Evolutionary conservation across 352 stramenopile genomes (phyloP).

Genomic region (Globisporangium emineosum): DNA sequence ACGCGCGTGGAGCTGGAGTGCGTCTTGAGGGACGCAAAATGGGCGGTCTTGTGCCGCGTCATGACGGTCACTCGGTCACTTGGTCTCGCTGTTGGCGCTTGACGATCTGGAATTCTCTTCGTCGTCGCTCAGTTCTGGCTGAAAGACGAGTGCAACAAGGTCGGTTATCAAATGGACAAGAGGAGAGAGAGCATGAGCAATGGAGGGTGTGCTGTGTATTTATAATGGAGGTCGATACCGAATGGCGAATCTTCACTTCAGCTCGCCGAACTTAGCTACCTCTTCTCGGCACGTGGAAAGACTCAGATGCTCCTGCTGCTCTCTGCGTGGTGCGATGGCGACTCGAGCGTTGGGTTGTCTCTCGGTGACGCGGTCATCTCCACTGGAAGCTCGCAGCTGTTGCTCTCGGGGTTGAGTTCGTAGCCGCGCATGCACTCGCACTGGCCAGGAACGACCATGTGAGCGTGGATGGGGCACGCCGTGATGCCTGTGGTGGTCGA

Average conservation of each 20-base stretch:
- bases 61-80: background rate
- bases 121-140: no score
- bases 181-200: background rate
- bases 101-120: background rate
- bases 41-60: background rate
- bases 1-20: background rate
- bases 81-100: background rate
- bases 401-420: slow-evolving; percentile 24
- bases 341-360: background rate
- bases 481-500: background rate
- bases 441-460: slow-evolving; percentile 24
- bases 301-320: slow-evolving; percentile 5
- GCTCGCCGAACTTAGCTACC: background rate
- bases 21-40: background rate
- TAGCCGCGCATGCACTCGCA: slow-evolving; percentile 49
- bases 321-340: slow-evolving; percentile 1
- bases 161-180: background rate
- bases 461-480: slow-evolving; percentile 36
- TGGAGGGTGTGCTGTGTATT: slow-evolving; percentile 2
- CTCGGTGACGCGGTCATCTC: background rate
- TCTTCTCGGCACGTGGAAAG: background rate
- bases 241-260: background rate
- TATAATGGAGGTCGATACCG: background rate
- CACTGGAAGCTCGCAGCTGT: slow-evolving; percentile 26
- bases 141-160: no score